These are phyloP conservation scores for Flaveria floridana DNA, from an alignment of 140 eudicot species.

Conservation along the genomic window DNA sequence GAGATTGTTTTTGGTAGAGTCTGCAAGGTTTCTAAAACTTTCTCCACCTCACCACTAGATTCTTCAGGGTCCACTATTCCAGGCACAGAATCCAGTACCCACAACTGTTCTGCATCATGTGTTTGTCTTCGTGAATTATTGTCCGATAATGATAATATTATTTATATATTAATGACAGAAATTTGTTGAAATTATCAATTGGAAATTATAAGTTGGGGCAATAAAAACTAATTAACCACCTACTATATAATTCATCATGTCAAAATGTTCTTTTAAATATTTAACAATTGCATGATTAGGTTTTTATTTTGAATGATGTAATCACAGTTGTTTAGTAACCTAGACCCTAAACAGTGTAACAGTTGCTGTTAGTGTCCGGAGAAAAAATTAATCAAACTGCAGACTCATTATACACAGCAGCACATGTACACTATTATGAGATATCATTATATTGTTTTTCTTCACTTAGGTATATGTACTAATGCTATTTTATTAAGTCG, in stretches of 20 bases:
- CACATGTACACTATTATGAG: not conserved
- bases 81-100: conserved; percentile 96
- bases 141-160: conserved; percentile 3
- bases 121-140: conserved; percentile 37
- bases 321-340: not conserved
- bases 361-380: not conserved
- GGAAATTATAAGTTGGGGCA: not conserved
- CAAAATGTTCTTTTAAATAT: not conserved
- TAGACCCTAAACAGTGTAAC: conserved; percentile 5
- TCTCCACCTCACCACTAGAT: conserved; percentile 87
- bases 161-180: not conserved
- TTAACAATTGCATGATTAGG: not conserved
- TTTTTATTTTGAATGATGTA: not conserved
- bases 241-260: too few relatives aligned
- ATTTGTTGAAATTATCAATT: not conserved
- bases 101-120: conserved; percentile 89
- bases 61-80: conserved; percentile 64
- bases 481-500: not conserved
- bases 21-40: conserved; percentile 81
- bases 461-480: not conserved
- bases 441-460: not conserved
- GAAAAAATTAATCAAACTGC: not conserved
- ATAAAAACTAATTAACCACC: not conserved
- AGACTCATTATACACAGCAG: not conserved
- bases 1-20: conserved; percentile 69